These are phyloP conservation scores for Phanerochaete sordida DNA, from an alignment of 768 basidiomycete genomes.

Conservation along the genomic window DNA sequence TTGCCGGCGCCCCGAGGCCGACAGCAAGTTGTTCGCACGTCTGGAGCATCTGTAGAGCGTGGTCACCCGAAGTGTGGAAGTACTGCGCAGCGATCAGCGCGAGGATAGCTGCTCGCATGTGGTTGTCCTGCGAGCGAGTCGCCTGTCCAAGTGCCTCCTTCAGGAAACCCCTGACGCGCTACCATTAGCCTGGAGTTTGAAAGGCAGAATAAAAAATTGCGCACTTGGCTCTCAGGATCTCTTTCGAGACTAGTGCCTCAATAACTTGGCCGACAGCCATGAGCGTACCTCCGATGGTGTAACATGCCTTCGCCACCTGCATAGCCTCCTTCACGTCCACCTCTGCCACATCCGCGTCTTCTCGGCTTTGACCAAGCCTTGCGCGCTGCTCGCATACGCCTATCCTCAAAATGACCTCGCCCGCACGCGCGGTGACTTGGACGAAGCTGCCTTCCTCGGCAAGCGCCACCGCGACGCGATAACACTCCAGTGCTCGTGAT, in stretches of 20 bases:
- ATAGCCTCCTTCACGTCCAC: constrained; percentile 18
- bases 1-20: constrained; percentile 54
- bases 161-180: constrained; percentile 45
- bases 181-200: background rate
- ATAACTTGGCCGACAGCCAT: constrained; percentile 52
- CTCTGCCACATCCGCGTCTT: background rate
- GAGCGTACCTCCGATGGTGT: constrained; percentile 48
- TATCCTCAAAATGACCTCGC: constrained; percentile 47
- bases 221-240: constrained; percentile 63
- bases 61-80: constrained; percentile 63
- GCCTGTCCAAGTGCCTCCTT: constrained; percentile 58
- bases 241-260: constrained; percentile 44
- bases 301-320: constrained; percentile 32
- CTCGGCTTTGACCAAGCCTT: background rate
- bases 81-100: constrained; percentile 70
- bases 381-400: constrained; percentile 30
- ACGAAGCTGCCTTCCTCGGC: constrained; percentile 39
- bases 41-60: constrained; percentile 61
- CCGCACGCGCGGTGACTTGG: constrained; percentile 45
- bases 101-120: constrained; percentile 67
- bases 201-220: constrained; percentile 17
- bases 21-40: constrained; percentile 70
- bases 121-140: constrained; percentile 61
- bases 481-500: constrained; percentile 56
- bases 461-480: constrained; percentile 56